Conservation (phyloP, 2,329 filamentous ascomycete genomes). For the Aspergillus brunneoviolaceus region DNA sequence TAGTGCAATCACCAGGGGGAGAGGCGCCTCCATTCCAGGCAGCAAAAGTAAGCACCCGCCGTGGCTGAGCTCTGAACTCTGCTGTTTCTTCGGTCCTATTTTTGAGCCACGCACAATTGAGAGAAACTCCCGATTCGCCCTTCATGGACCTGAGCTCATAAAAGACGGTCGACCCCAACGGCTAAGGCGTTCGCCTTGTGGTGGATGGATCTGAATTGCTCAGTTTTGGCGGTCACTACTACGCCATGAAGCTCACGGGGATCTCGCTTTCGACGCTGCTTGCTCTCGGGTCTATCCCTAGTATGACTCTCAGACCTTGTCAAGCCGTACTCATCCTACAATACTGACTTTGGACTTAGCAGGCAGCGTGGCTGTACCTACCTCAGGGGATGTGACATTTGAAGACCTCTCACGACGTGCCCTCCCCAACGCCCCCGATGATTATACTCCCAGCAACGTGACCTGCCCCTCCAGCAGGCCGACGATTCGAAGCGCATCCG, state of each 20-base stretch:
- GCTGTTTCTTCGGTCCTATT: background rate
- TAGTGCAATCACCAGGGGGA: background rate
- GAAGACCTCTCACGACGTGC: constrained; percentile 34
- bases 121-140: too few species aligned
- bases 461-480: constrained; percentile 69
- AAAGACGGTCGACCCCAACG: background rate
- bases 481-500: constrained; percentile 62
- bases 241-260: background rate
- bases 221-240: background rate
- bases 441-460: constrained; percentile 69
- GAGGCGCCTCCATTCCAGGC: background rate
- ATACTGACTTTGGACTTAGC: too few species aligned
- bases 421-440: constrained; percentile 59
- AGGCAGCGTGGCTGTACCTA: background rate
- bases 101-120: background rate
- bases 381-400: background rate
- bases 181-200: background rate
- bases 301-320: background rate
- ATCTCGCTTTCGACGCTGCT: background rate
- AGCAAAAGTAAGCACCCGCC: background rate
- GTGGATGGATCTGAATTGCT: background rate
- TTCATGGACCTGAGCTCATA: background rate
- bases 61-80: background rate
- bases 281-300: background rate
- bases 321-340: too few species aligned